These are phyloP conservation scores for Acmispon strigosus DNA, from an alignment of 306 rosid genomes.

Conservation along the genomic window DNA sequence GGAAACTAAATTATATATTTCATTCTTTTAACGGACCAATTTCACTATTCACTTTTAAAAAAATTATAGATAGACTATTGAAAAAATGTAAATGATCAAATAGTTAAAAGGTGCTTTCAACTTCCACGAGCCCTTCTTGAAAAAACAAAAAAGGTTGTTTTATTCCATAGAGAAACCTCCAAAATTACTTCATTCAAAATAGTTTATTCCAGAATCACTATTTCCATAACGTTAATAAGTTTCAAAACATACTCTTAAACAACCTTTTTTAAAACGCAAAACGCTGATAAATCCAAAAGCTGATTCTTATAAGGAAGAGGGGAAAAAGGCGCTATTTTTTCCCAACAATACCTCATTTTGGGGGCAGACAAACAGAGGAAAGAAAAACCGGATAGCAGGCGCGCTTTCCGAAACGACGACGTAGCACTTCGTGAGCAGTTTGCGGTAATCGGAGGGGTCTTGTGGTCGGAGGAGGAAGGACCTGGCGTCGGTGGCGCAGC, in stretches of 20 bases:
- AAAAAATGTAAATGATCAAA: no score
- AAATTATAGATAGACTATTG: no score
- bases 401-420: slow-evolving; percentile 41
- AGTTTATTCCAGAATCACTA: no score
- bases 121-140: no score
- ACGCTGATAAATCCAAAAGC: background rate
- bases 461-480: slow-evolving; percentile 44
- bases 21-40: no score
- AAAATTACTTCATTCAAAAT: no score
- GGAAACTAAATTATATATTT: no score
- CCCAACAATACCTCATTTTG: slow-evolving; percentile 41
- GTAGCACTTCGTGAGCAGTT: slow-evolving; percentile 40
- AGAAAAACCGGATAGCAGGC: slow-evolving; percentile 19
- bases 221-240: no score
- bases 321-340: background rate
- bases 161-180: no score
- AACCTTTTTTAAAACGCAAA: background rate
- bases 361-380: slow-evolving; percentile 30
- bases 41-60: no score
- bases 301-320: background rate
- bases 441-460: slow-evolving; percentile 51
- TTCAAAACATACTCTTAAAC: background rate
- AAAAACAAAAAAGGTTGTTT: no score
- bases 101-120: no score
- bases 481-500: slow-evolving; percentile 24